Evolutionary conservation across 768 basidiomycete genomes (phyloP), one percentile per base, ranked within the genome.

Genomic region (Naganishia randhawae): DNA sequence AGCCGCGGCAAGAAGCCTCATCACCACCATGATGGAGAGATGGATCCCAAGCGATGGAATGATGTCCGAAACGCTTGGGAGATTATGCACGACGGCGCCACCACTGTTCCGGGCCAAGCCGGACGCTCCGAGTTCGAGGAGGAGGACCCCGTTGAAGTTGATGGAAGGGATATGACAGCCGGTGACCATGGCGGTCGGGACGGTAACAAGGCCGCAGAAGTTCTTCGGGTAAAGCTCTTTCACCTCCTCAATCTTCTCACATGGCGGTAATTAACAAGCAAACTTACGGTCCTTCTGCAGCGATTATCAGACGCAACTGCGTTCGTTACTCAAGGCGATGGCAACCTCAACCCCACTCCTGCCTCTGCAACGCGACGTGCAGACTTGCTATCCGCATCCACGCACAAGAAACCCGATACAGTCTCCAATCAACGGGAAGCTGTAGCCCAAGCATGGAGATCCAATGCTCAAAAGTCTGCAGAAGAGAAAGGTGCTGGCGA

Each of bases 21-120:
- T 37, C 57, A 61, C 27, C 57, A 61, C 37, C 57, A 61, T 41
- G 57, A 61, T 39, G 57, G 57, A 25, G 71, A 68, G 50, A 70
- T 68, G 50, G 69, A 71, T 35, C 69, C 52, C 41, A 71, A 74
- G 64, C 73, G 72, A 65, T 72, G 76, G 50, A 75, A 73, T 13
- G 67, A 73, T 54, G 77, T 77, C 71, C 71, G 67, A 57, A 73
- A 77, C 41, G 71, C 69, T 35, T 79, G 78, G 78, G 73, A 73
- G 35, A 69, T 71, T 65, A 73, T 79, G 2, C 41, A 41, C 19
- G 35, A 45, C 17, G 69, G 67, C 22, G 48, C 61, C 13, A 27
- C 25, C n/a, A 45, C 53, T 7, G 48, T 57, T n/a, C 53, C 66
- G 11, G 35, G 22, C 5, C 57, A 41, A 13, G 57, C 57, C 1